Conservation (phyloP, 306 rosid genomes). For the Bauhinia variegata region DNA sequence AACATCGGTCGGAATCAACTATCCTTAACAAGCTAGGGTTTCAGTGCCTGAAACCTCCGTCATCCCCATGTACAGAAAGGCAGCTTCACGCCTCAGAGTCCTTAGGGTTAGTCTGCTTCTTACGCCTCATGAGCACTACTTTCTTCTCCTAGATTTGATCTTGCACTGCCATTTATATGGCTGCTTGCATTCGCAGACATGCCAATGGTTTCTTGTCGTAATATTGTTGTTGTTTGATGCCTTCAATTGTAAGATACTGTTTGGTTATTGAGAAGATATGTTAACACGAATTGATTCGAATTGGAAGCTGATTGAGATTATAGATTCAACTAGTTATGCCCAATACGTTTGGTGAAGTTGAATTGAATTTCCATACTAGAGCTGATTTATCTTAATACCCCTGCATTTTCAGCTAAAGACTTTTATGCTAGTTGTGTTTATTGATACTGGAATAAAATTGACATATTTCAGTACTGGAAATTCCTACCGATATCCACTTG, state of each 20-base stretch:
- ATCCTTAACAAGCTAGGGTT: neutral
- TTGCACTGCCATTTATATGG: neutral
- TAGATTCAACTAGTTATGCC: neutral
- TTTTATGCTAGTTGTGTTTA: neutral
- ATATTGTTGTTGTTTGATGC: neutral
- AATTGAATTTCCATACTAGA: no score
- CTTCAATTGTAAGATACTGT: neutral
- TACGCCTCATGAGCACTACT: neutral
- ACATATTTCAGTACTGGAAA: no score
- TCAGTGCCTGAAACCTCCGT: neutral
- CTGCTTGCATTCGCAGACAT: neutral
- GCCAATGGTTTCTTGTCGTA: no score
- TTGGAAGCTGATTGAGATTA: neutral
- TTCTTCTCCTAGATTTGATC: constrained; percentile 22
- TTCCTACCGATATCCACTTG: no score
- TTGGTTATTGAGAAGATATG: neutral
- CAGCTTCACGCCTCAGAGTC: constrained; percentile 50
- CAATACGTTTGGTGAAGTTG: neutral
- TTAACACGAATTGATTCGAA: neutral
- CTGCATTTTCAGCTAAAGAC: no score
- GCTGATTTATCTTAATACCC: no score
- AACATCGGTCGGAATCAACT: neutral
- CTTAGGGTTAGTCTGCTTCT: constrained; percentile 44
- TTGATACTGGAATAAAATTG: neutral
- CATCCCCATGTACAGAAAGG: constrained; percentile 49